Evolutionary conservation across 306 rosid genomes (phyloP).

Genomic region (Rosa lucieae): DNA sequence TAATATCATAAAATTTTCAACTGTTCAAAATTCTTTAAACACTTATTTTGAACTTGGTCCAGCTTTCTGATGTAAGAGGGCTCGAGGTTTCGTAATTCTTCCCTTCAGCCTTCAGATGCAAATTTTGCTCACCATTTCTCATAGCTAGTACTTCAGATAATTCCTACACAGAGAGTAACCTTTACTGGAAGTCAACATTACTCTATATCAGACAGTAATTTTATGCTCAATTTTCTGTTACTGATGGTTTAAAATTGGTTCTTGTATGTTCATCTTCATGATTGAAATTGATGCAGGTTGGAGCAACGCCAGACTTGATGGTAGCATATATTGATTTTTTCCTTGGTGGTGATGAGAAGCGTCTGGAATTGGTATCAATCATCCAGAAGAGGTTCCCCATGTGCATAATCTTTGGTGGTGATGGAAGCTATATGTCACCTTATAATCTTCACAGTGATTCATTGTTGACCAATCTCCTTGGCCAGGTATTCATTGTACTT

Average conservation of each 20-base stretch:
- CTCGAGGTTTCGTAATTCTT: background rate
- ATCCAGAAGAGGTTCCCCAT: slow-evolving; percentile 95
- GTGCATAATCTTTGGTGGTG: slow-evolving; percentile 98
- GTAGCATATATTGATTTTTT: slow-evolving; percentile 94
- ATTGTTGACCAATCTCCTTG: slow-evolving; percentile 86
- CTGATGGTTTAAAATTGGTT: slow-evolving; percentile 16
- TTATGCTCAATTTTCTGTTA: background rate
- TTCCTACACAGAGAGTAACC: background rate
- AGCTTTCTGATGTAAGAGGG: background rate
- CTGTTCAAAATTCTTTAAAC: background rate
- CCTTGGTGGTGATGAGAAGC: slow-evolving; percentile 99
- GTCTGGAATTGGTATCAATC: slow-evolving; percentile 85
- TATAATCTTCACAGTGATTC: slow-evolving; percentile 89
- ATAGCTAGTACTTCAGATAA: background rate
- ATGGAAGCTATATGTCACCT: slow-evolving; percentile 96
- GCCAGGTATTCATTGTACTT: slow-evolving; percentile 65
- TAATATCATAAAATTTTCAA: background rate
- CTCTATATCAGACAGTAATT: background rate
- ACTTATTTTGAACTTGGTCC: background rate
- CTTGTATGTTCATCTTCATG: slow-evolving; percentile 22
- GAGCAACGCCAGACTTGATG: slow-evolving; percentile 93
- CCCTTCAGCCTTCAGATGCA: background rate
- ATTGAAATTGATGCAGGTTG: slow-evolving; percentile 68
- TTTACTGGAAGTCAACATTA: background rate
- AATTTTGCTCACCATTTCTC: background rate